phyloP scores from a whole-genome alignment of 352 stramenopile species.

The Globisporangium nodosum region DNA sequence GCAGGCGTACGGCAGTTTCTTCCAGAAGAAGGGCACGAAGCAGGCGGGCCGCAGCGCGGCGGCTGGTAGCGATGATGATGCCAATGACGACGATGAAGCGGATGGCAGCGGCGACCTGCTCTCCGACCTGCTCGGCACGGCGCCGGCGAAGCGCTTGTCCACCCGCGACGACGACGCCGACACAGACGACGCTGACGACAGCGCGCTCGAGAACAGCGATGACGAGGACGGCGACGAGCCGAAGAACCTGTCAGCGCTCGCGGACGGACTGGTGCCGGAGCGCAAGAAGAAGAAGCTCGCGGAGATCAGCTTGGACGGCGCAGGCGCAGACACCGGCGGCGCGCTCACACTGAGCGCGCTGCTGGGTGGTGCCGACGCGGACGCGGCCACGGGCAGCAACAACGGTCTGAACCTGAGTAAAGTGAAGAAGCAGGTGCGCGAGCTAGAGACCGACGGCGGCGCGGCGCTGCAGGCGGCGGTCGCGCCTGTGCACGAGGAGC shows the following conservation, averaged over 20 bases:
- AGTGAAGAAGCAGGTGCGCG: conserved; percentile 71
- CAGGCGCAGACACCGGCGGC: conserved; percentile 12
- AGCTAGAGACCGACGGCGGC: conserved; percentile 54
- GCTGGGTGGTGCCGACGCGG: conserved; percentile 24
- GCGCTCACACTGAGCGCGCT: conserved; percentile 38
- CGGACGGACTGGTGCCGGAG: conserved; percentile 42
- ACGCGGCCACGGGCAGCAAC: conserved; percentile 15
- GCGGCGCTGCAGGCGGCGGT: conserved; percentile 57
- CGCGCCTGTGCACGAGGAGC: conserved; percentile 78
- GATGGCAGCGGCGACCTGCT: conserved; percentile 62
- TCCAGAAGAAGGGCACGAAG: conserved; percentile 28
- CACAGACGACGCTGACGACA: conserved; percentile 20
- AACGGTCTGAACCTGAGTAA: conserved; percentile 37
- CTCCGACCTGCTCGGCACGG: conserved; percentile 63
- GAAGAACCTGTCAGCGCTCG: conserved; percentile 39
- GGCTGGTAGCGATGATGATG: conserved; percentile 11
- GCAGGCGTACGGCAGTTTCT: conserved; percentile 83
- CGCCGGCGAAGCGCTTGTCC: conserved; percentile 45
- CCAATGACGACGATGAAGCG: conserved; percentile 20
- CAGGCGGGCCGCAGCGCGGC: conserved; percentile 11
- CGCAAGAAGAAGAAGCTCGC: conserved; percentile 43
- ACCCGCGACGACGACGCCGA: conserved; percentile 32
- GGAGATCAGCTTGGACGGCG: conserved; percentile 47
- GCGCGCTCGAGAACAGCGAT: conserved; percentile 26
- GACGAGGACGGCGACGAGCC: conserved; percentile 38